Base-by-base conservation (phyloP, 2,329 filamentous ascomycete species). In the Xylariaceae sp. region DNA sequence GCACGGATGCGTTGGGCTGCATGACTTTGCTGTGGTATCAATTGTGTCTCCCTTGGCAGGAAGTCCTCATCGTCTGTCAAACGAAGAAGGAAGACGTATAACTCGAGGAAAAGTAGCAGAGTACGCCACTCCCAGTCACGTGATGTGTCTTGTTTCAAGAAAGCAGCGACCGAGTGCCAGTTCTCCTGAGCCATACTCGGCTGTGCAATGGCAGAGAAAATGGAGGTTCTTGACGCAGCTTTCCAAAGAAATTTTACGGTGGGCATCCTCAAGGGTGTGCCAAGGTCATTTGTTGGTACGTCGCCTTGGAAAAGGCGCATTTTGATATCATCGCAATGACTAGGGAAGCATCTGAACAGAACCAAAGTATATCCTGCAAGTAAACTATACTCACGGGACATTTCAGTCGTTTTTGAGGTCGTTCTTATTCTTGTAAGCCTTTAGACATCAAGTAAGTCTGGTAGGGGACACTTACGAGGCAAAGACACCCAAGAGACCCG, bases 1-100 rank as follows among this genome's bases (percentile, higher is more conserved):
- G 69, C 73, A 65, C 73, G 75, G 52, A 76, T 74, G 42, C 71
- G 74, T 41, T 73, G 77, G 44, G 58, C 71, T 20, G 64, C 69
- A 22, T 63, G 69, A 38, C 63, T 66, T 17, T 57, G 62, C n/a
- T 67, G 64, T 55, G 17, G 69, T 55, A 22, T 64, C 47, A 43
- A 60, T 55, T 21, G 72, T 69, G 32, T 65, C 69, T 50, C 78
- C 68, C 44, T 76, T 75, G 45, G 81, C 79, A 95, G 86, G 62
- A 98, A 98, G 57, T 98, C 93, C 55, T 97, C 92, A 53, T 98
- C 93, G 56, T 98, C 93, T 63, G 92, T 95, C 25, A 97, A 81
- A 56, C 93, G 86, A 11, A 97, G 72, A 2, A 96, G 82, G 62
- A 97, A 97, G 2, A 86, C 89, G 63, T 96, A 98, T 0, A 98